Evolutionary conservation across 2,329 filamentous ascomycete genomes (phyloP).

Genomic region (Diaporthe aspalathi): DNA sequence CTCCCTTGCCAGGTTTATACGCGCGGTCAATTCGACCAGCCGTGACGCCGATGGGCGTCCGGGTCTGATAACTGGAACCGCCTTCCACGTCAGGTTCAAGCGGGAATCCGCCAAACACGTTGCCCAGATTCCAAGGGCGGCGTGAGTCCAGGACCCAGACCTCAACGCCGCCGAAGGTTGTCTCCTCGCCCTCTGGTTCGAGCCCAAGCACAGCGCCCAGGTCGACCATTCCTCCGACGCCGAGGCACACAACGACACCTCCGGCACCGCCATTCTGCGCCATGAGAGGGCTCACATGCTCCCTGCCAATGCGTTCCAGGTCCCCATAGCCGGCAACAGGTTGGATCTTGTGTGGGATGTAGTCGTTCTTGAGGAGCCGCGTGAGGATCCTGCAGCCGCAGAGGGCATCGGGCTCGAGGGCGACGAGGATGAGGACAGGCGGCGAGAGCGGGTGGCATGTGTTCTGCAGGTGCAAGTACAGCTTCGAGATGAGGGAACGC

Average conservation of each 20-base stretch:
- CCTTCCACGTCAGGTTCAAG: constrained; percentile 63
- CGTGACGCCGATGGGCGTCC: constrained; percentile 73
- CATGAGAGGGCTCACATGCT: constrained; percentile 88
- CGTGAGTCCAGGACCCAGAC: constrained; percentile 95
- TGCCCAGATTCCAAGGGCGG: constrained; percentile 93
- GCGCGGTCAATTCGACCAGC: constrained; percentile 77
- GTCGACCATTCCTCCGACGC: constrained; percentile 92
- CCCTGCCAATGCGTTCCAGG: constrained; percentile 80
- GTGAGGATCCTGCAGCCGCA: constrained; percentile 96
- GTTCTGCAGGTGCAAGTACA: constrained; percentile 89
- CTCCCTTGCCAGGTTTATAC: constrained; percentile 84
- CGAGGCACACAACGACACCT: constrained; percentile 90
- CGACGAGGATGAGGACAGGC: constrained; percentile 89
- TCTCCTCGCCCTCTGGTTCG: constrained; percentile 73
- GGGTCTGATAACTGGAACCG: constrained; percentile 59
- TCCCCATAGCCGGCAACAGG: constrained; percentile 94
- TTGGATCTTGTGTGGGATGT: constrained; percentile 97
- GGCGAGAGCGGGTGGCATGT: constrained; percentile 91
- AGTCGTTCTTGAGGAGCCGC: constrained; percentile 93
- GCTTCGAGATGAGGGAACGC: constrained; percentile 85
- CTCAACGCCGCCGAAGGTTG: constrained; percentile 83
- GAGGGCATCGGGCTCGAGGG: constrained; percentile 93
- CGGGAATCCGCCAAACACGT: constrained; percentile 85
- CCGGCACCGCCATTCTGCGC: constrained; percentile 84
- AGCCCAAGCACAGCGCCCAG: constrained; percentile 83